Base-by-base conservation (phyloP, 352 stramenopile genomes). In the Globisporangium okanoganense region DNA sequence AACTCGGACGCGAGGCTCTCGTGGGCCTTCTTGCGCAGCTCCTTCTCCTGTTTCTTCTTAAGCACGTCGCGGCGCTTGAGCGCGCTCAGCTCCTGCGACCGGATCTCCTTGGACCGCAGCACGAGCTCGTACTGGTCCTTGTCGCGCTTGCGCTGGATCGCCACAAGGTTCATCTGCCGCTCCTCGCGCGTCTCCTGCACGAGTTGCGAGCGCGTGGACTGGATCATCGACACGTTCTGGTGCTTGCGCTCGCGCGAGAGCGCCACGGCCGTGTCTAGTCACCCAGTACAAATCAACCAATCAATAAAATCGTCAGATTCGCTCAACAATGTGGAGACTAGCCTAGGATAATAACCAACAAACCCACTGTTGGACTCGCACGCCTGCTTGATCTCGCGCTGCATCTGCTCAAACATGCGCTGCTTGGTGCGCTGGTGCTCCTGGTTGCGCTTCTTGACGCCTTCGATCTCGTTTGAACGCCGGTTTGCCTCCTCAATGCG, bases 401-500 rank as follows among this genome's bases (percentile, higher is more conserved):
- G 74, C 51, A 85, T 70, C 58, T 88, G 73, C 53, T 87, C 76
- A 29, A 70, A 56, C 12, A 70, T 69, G 41, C 77, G 70, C 59
- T 78, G 73, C 56, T 88, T 91, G 41, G 62, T 62, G 16, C 75
- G 71, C 40, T 79, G 75, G 49, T 72, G 67, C 45, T 80, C 71
- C 22, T 71, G 64, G 56, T 91, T 92, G 29, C 78, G 77, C 38
- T 77, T 77, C 64, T 88, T 88, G 38, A 87, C 65, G 5, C 55
- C 45, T 45, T 87, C 71, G 41, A 90, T 88, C 60, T 93, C 79
- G 0, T 67, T 57, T 2, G 78, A 78, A 31, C 84, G 76, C 13
- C 73, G 67, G 22, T 87, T 87, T 4, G 79, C 79, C 22, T 88
- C 83, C 36, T 88, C 79, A n/a, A 90, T 89, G 1, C 83, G 73